Evolutionary conservation across 2,329 filamentous ascomycete genomes (phyloP).

Genomic region (Calcarisporium arbuscula): DNA sequence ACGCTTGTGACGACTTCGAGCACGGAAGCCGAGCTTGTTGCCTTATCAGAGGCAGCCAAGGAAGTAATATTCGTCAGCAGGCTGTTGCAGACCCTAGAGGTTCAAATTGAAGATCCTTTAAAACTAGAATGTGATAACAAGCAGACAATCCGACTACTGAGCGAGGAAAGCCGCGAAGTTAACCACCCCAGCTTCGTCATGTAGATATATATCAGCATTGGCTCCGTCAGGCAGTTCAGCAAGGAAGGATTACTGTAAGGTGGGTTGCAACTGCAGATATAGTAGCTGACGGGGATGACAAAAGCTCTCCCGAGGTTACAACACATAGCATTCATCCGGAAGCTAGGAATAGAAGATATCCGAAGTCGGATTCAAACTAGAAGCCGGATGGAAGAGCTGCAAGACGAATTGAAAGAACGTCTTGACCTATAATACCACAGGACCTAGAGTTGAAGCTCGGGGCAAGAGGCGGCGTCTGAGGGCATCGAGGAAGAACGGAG

Average conservation of each 20-base stretch:
- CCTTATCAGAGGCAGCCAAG: slow-evolving; percentile 4
- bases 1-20: slow-evolving; percentile 3
- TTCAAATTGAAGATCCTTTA: background rate
- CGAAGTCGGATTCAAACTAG: background rate
- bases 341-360: background rate
- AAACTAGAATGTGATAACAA: background rate
- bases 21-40: slow-evolving; percentile 5
- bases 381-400: background rate
- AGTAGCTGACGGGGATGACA: background rate
- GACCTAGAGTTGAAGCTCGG: too few species aligned
- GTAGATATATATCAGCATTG: background rate
- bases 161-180: background rate
- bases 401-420: too few species aligned
- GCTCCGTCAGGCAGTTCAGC: background rate
- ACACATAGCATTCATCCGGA: background rate
- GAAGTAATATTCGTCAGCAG: background rate
- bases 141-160: background rate
- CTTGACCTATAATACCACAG: too few species aligned
- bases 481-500: too few species aligned
- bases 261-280: too few species aligned
- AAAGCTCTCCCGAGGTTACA: background rate
- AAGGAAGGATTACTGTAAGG: background rate
- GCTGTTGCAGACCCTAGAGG: too few species aligned
- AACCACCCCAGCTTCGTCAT: background rate
- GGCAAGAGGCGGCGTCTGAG: too few species aligned